phyloP scores from a whole-genome alignment of 2,329 filamentous ascomycete genomes.

The Fusarium sp. region DNA sequence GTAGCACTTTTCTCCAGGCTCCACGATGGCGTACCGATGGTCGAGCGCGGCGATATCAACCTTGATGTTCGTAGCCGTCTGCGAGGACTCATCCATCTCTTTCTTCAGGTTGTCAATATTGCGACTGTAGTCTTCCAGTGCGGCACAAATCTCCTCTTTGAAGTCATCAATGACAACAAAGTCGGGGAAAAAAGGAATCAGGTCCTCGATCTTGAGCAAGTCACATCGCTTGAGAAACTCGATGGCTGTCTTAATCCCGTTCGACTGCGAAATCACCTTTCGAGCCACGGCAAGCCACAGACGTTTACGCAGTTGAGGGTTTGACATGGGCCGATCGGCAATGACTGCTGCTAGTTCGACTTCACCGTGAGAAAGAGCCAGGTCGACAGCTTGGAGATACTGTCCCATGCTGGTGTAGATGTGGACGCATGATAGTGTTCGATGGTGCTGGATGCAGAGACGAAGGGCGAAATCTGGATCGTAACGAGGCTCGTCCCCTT shows the following conservation, averaged over 20 bases:
- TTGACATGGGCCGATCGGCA: slow-evolving; percentile 83
- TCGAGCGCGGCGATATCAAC: slow-evolving; percentile 87
- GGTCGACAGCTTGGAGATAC: slow-evolving; percentile 90
- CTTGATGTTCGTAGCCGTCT: slow-evolving; percentile 90
- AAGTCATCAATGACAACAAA: slow-evolving; percentile 99
- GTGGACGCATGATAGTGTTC: slow-evolving; percentile 93
- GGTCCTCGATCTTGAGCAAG: slow-evolving; percentile 90
- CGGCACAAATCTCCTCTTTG: slow-evolving; percentile 95
- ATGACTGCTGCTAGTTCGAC: slow-evolving; percentile 90
- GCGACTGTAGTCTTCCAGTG: slow-evolving; percentile 90
- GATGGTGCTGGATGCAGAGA: slow-evolving; percentile 92
- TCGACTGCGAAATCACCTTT: slow-evolving; percentile 87
- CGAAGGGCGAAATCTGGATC: slow-evolving; percentile 96
- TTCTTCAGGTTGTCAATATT: slow-evolving; percentile 88
- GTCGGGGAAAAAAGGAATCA: slow-evolving; percentile 98
- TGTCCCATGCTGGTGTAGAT: slow-evolving; percentile 98
- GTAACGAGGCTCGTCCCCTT: slow-evolving; percentile 86
- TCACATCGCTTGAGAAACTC: slow-evolving; percentile 93
- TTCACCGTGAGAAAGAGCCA: slow-evolving; percentile 88
- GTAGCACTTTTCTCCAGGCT: slow-evolving; percentile 94
- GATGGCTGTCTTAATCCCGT: slow-evolving; percentile 91
- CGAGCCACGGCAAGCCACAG: slow-evolving; percentile 95
- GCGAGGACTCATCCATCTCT: slow-evolving; percentile 95
- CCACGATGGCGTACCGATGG: slow-evolving; percentile 92
- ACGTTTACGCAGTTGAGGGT: slow-evolving; percentile 84